Evolutionary conservation across 1,284 basidiomycete genomes (phyloP), one percentile per base, ranked within the genome.

Genomic region (Pterula multifida): DNA sequence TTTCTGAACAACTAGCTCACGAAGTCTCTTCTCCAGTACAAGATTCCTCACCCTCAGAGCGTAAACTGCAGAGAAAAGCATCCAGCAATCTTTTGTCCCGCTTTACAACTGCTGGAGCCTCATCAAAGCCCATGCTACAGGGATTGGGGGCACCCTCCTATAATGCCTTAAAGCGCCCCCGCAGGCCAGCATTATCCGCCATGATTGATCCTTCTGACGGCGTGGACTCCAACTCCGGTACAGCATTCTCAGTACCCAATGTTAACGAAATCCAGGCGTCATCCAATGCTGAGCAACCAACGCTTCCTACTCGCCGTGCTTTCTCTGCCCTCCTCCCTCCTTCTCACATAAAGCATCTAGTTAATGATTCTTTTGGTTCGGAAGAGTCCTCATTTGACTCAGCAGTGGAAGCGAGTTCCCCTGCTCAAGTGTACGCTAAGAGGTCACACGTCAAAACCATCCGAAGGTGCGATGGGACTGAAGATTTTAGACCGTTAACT

Each of bases 381-480:
- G 75, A 85, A 50, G 75, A 82, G 55, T 71, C 75, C 52, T 68
- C 75, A 2, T 78, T 81, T 55, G 79, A 79, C 21, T 48, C 44
- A 50, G 75, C 70, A 12, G 68, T 71, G 15, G 82, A 83, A 55
- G 73, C 77, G 72, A 85, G 82, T 35, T 85, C 83, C 0, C 85
- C 85, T 36, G 85, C 84, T 39, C 79, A 83, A 57, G 82, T 84
- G 4, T 86, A 88, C 59, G 75, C 81, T 1, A 79, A 78, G 57
- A 76, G 83, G 36, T 85, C 86, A 53, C 79, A 84, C 54, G 71
- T 76, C 22, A 84, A 78, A 68, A 84, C 84, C 0, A 73, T 88
- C 52, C 71, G 85, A 44, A 69, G 85, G 42, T 78, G 84, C 57
- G 85, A 88, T 58, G 85, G 85, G 13, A 86, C 82, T 19, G 85